These are phyloP conservation scores for Fusarium staphyleae DNA, from an alignment of 2,329 filamentous ascomycete genomes.

Conservation along the genomic window DNA sequence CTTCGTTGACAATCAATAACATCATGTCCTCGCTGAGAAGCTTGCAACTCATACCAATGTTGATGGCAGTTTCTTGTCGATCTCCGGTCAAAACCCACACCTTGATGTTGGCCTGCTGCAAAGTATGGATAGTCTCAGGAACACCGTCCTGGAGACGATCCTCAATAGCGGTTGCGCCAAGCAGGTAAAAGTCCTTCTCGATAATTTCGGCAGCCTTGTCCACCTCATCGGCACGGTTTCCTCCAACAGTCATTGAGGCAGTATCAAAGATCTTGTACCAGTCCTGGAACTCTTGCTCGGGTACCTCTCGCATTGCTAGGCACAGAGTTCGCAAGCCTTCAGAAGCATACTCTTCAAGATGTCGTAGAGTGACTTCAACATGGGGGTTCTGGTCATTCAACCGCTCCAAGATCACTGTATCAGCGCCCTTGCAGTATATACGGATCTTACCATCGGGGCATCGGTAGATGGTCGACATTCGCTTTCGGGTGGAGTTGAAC, in stretches of 20 bases:
- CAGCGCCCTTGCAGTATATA: constrained; percentile 94
- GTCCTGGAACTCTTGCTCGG: constrained; percentile 86
- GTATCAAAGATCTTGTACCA: constrained; percentile 89
- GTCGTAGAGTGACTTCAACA: constrained; percentile 87
- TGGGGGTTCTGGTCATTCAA: constrained; percentile 83
- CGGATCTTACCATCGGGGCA: constrained; percentile 95
- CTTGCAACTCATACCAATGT: constrained; percentile 99
- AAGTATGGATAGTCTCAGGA: constrained; percentile 95
- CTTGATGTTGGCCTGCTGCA: constrained; percentile 97
- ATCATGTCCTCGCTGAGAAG: constrained; percentile 99
- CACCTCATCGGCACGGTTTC: constrained; percentile 90
- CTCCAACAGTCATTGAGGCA: constrained; percentile 87
- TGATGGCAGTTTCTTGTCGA: constrained; percentile 98
- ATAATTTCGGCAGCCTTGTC: constrained; percentile 98
- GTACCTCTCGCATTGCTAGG: constrained; percentile 90
- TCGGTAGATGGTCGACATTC: constrained; percentile 97
- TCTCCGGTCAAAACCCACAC: constrained; percentile 98
- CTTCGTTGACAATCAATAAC: constrained; percentile 93
- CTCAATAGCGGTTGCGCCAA: constrained; percentile 96
- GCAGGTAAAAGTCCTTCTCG: constrained; percentile 87
- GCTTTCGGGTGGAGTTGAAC: constrained; percentile 92
- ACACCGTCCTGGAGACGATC: constrained; percentile 97
- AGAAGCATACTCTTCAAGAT: constrained; percentile 98
- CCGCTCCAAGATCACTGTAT: constrained; percentile 96
- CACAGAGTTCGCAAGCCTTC: constrained; percentile 95